phyloP scores from a whole-genome alignment of 1,139 yeast species.

The Protomyces lactucae-debilis region DNA sequence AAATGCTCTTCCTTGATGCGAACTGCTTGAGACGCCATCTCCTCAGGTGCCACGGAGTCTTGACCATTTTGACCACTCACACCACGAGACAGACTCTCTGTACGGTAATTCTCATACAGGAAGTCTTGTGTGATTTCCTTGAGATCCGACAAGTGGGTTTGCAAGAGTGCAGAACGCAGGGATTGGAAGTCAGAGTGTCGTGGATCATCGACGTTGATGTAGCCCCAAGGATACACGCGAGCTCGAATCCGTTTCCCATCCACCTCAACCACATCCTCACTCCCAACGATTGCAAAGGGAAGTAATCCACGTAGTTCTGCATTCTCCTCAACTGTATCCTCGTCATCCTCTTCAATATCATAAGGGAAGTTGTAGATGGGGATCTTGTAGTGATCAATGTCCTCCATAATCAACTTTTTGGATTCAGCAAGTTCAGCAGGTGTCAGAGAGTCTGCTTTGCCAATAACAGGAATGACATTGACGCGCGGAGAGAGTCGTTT shows the following conservation, averaged over 20 bases:
- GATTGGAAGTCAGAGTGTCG: constrained; percentile 78
- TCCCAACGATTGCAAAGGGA: constrained; percentile 86
- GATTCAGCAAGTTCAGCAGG: constrained; percentile 62
- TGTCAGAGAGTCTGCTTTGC: constrained; percentile 84
- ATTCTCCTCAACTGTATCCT: constrained; percentile 75
- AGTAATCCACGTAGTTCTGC: constrained; percentile 65
- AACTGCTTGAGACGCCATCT: constrained; percentile 43
- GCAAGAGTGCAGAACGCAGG: constrained; percentile 69
- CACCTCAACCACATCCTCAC: constrained; percentile 56
- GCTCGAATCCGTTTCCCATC: constrained; percentile 66
- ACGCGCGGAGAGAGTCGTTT: constrained; percentile 71
- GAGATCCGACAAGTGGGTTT: constrained; percentile 84
- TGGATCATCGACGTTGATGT: constrained; percentile 81
- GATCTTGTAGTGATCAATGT: constrained; percentile 67
- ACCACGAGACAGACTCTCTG: constrained; percentile 63
- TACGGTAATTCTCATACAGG: constrained; percentile 86
- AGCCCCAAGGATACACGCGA: constrained; percentile 92
- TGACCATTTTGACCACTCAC: constrained; percentile 7
- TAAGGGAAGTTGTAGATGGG: constrained; percentile 80
- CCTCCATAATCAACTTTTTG: constrained; percentile 62
- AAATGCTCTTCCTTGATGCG: constrained; percentile 44
- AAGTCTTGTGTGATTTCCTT: constrained; percentile 90
- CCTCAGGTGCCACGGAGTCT: constrained; percentile 38
- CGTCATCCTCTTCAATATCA: constrained; percentile 50
- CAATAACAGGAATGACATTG: constrained; percentile 80